Conservation (phyloP, 1,139 yeast genomes). For the Meyerozyma guilliermondii region DNA sequence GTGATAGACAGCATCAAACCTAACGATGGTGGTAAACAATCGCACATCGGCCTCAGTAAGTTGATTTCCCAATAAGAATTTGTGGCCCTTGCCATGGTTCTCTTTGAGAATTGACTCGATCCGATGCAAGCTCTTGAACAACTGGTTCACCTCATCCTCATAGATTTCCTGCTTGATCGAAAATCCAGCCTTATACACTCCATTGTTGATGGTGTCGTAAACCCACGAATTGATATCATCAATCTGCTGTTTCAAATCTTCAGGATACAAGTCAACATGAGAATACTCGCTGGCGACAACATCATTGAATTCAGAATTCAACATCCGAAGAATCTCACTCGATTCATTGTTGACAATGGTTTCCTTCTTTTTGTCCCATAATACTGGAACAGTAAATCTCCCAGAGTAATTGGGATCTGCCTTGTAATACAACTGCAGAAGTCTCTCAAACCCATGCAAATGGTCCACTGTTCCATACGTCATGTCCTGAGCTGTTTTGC, state of each 20-base stretch:
- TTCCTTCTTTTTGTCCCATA: conserved; percentile 80
- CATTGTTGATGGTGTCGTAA: conserved; percentile 82
- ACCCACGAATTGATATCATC: conserved; percentile 83
- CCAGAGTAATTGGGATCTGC: conserved; percentile 74
- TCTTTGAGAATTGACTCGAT: conserved; percentile 59
- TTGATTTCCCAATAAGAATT: conserved; percentile 56
- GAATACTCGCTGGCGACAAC: conserved; percentile 40
- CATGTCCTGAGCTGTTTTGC: conserved; percentile 29
- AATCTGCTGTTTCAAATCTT: conserved; percentile 45
- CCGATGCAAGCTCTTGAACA: conserved; percentile 70
- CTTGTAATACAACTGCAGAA: conserved; percentile 69
- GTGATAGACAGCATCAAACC: conserved; percentile 89
- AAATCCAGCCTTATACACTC: conserved; percentile 92
- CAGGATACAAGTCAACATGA: conserved; percentile 62
- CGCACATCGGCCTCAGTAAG: conserved; percentile 90
- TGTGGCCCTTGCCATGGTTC: conserved; percentile 34
- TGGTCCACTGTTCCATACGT: conserved; percentile 63
- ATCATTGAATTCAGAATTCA: conserved; percentile 63
- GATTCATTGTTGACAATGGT: conserved; percentile 91
- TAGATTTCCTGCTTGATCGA: conserved; percentile 82
- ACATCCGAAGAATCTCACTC: conserved; percentile 79
- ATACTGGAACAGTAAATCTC: conserved; percentile 85
- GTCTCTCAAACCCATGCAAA: conserved; percentile 50
- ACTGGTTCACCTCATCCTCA: conserved; percentile 59
- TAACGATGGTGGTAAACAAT: conserved; percentile 70